Percentiles rank a stretch among this genome's conserved stretches.
phyloP scores from a whole-genome alignment of 352 stramenopile species.

The Thalassiosira mediterranea region DNA sequence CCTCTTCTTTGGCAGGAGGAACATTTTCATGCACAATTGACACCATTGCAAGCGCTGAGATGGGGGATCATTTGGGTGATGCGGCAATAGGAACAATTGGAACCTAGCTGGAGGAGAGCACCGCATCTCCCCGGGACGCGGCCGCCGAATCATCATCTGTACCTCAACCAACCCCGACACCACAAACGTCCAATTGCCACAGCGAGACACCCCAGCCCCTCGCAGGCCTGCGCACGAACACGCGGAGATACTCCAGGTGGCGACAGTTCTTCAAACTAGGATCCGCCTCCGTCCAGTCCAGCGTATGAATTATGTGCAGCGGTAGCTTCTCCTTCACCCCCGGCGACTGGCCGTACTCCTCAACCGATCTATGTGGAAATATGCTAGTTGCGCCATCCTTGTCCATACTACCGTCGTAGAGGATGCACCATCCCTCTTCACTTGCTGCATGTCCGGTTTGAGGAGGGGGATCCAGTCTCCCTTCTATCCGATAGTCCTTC shows the following conservation, averaged over 20 bases:
- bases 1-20: too few species aligned
- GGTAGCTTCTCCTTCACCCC: constrained; percentile 60
- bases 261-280: background rate
- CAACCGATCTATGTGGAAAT: background rate
- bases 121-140: too few species aligned
- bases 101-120: too few species aligned
- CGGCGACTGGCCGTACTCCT: constrained; percentile 55
- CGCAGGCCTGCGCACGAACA: constrained; percentile 58
- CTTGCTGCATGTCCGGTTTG: background rate
- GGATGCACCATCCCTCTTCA: constrained; percentile 41
- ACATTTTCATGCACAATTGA: too few species aligned
- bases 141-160: too few species aligned
- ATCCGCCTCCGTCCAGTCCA: constrained; percentile 12
- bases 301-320: constrained; percentile 69
- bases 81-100: too few species aligned
- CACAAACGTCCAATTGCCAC: constrained; percentile 75
- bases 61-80: too few species aligned
- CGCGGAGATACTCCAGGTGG: constrained; percentile 35
- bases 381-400: background rate
- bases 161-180: too few species aligned
- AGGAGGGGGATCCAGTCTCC: constrained; percentile 17
- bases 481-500: constrained; percentile 68
- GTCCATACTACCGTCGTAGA: constrained; percentile 52
- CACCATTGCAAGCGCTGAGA: too few species aligned
- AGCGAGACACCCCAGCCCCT: constrained; percentile 71